Evolutionary conservation across 345 rosid species (phyloP).

Genomic region (Ceriops decandra): DNA sequence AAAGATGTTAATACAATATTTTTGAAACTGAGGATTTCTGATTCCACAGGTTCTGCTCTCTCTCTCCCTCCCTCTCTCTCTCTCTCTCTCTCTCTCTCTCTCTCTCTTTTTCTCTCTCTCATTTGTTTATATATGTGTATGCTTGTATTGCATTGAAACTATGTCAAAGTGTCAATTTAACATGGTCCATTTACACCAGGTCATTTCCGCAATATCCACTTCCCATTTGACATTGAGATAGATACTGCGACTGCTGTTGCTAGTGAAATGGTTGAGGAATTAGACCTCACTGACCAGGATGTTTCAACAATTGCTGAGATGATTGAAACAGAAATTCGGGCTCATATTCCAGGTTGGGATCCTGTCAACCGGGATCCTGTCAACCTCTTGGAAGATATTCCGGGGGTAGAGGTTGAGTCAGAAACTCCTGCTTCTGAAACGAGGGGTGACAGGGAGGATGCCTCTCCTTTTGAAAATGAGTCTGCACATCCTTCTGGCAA

Average conservation of each 20-base stretch:
- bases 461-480: slow-evolving; percentile 20
- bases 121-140: not conserved
- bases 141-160: slow-evolving; percentile 3
- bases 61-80: not conserved
- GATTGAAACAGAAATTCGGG: slow-evolving; percentile 71
- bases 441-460: slow-evolving; percentile 29
- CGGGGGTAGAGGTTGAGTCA: slow-evolving; percentile 17
- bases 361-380: slow-evolving; percentile 30
- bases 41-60: slow-evolving; percentile 59
- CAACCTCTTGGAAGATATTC: slow-evolving; percentile 23
- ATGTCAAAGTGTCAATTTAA: not conserved
- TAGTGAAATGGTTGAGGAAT: slow-evolving; percentile 90
- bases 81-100: slow-evolving; percentile 3
- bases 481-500: slow-evolving; percentile 32
- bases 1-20: slow-evolving; percentile 72
- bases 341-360: slow-evolving; percentile 69
- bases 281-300: slow-evolving; percentile 89
- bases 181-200: slow-evolving; percentile 38
- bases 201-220: slow-evolving; percentile 80
- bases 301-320: slow-evolving; percentile 64
- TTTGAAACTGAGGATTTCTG: slow-evolving; percentile 79
- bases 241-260: slow-evolving; percentile 89
- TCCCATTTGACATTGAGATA: slow-evolving; percentile 82
- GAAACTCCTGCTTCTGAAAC: slow-evolving; percentile 16
- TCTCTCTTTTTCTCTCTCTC: not conserved